These are phyloP conservation scores for Sugiyamaella xylanicola DNA, from an alignment of 1,139 yeast species.

Conservation along the genomic window DNA sequence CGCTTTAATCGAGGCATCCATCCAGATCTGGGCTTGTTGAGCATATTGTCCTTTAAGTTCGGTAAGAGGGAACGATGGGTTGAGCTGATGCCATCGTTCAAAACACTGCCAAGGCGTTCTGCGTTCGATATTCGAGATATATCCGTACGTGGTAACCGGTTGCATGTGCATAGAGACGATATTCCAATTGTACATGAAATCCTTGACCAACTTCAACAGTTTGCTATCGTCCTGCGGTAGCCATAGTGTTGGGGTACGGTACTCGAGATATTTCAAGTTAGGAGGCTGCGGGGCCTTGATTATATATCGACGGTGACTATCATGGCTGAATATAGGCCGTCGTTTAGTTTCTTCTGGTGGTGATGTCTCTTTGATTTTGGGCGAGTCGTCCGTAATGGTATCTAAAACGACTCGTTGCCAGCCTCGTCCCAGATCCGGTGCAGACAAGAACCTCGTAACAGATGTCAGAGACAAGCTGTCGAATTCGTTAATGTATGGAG, in stretches of 20 bases:
- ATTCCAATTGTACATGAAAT: slow-evolving; percentile 92
- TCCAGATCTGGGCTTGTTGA: slow-evolving; percentile 83
- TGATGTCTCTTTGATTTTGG: slow-evolving; percentile 1
- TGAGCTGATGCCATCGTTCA: slow-evolving; percentile 90
- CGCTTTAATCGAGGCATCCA: slow-evolving; percentile 85
- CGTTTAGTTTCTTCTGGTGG: slow-evolving; percentile 5
- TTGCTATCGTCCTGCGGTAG: slow-evolving; percentile 87
- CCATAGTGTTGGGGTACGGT: slow-evolving; percentile 93
- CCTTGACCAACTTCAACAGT: slow-evolving; percentile 78
- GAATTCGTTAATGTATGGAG: slow-evolving; percentile 39
- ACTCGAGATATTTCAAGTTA: slow-evolving; percentile 70
- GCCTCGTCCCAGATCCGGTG: slow-evolving; percentile 37
- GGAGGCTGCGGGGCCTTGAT: slow-evolving; percentile 82
- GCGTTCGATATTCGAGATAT: slow-evolving; percentile 85
- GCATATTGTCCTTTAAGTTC: slow-evolving; percentile 91
- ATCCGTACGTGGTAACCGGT: slow-evolving; percentile 63
- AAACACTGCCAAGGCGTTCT: slow-evolving; percentile 99
- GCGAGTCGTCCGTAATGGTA: slow-evolving; percentile 15
- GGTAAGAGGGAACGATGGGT: slow-evolving; percentile 78
- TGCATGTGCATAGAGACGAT: slow-evolving; percentile 81
- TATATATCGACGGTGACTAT: slow-evolving; percentile 31
- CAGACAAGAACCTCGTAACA: slow-evolving; percentile 39
- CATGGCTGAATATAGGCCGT: slow-evolving; percentile 26
- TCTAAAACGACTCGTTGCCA: slow-evolving; percentile 43
- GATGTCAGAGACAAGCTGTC: slow-evolving; percentile 39